Conservation (phyloP, 2,329 filamentous ascomycete species). For the Ceratocystiopsis minuta region DNA sequence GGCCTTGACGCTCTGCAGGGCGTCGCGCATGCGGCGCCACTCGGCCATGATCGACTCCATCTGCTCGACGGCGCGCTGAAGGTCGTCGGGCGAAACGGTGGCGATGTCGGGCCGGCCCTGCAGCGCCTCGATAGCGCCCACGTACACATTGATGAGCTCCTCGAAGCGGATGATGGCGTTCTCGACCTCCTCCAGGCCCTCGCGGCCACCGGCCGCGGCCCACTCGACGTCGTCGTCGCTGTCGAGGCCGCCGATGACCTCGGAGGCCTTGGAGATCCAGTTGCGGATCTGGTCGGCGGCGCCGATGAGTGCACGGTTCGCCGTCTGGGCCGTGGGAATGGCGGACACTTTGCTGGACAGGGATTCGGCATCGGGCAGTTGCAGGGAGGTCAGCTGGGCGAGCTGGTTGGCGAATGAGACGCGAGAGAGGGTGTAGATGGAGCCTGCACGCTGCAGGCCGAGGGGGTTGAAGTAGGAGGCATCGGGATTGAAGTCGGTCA, state of each 20-base stretch:
- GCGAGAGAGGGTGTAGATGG: slow-evolving; percentile 83
- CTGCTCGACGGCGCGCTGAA: slow-evolving; percentile 60
- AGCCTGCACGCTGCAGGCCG: slow-evolving; percentile 53
- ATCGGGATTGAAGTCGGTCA: slow-evolving; percentile 28
- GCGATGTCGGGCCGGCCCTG: slow-evolving; percentile 63
- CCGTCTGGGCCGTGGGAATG: slow-evolving; percentile 71
- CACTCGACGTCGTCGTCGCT: slow-evolving; percentile 96
- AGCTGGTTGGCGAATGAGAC: slow-evolving; percentile 88
- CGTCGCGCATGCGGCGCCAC: slow-evolving; percentile 67
- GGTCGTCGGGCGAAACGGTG: slow-evolving; percentile 49
- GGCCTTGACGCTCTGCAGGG: slow-evolving; percentile 61
- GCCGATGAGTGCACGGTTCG: slow-evolving; percentile 64
- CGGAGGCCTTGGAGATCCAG: slow-evolving; percentile 85
- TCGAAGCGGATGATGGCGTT: slow-evolving; percentile 70
- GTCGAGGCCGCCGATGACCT: slow-evolving; percentile 75
- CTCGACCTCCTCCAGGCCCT: slow-evolving; percentile 58
- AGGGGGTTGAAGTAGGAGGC: slow-evolving; percentile 49
- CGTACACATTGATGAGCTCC: slow-evolving; percentile 77
- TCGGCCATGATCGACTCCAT: slow-evolving; percentile 77
- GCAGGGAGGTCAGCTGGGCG: slow-evolving; percentile 76
- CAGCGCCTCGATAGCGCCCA: slow-evolving; percentile 81
- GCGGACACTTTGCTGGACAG: slow-evolving; percentile 69
- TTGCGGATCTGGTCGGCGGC: slow-evolving; percentile 82
- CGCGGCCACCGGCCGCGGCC: slow-evolving; percentile 73
- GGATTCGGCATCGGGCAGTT: slow-evolving; percentile 69